phyloP scores from a whole-genome alignment of 805 yeast species.

The Cyberlindnera japonica region DNA sequence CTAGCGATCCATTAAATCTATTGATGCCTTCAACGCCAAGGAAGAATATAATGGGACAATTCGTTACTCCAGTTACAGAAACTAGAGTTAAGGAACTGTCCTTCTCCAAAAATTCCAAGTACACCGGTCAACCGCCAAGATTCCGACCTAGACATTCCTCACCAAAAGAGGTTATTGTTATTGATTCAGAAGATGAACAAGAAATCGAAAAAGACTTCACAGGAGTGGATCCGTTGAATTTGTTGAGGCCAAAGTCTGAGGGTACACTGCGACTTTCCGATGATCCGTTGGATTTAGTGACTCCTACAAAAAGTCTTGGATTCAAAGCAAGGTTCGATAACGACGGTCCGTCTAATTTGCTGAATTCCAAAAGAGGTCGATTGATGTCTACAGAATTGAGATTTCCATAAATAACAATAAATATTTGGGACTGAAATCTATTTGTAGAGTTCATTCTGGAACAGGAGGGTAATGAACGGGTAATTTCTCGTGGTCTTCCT shows the following conservation, averaged over 20 bases:
- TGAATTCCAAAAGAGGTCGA: too few species aligned
- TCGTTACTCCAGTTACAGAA: slow-evolving; percentile 4
- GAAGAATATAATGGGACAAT: not conserved
- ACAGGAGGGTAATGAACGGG: slow-evolving; percentile 39
- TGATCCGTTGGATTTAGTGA: slow-evolving; percentile 4
- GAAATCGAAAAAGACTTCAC: not conserved
- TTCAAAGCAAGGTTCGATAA: not conserved
- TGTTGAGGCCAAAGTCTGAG: slow-evolving; percentile 1
- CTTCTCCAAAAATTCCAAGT: not conserved
- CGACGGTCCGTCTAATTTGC: too few species aligned
- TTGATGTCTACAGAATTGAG: too few species aligned
- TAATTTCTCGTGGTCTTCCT: slow-evolving; percentile 13
- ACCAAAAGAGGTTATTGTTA: not conserved
- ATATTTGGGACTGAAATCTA: not conserved
- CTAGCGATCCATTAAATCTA: slow-evolving; percentile 15
- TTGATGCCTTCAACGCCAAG: slow-evolving; percentile 8
- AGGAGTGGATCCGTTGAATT: not conserved
- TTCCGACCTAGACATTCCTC: not conserved
- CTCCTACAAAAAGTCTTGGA: slow-evolving; percentile 2
- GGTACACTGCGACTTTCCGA: slow-evolving; percentile 3
- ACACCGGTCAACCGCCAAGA: slow-evolving; percentile 1
- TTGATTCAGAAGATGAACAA: slow-evolving; percentile 1
- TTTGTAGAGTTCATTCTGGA: slow-evolving; percentile 29
- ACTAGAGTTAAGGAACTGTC: not conserved
- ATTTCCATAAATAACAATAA: slow-evolving; percentile 1